Evolutionary conservation across 352 stramenopile genomes (phyloP), one percentile per base, ranked within the genome.

Genomic region (Pythium aristosporum): DNA sequence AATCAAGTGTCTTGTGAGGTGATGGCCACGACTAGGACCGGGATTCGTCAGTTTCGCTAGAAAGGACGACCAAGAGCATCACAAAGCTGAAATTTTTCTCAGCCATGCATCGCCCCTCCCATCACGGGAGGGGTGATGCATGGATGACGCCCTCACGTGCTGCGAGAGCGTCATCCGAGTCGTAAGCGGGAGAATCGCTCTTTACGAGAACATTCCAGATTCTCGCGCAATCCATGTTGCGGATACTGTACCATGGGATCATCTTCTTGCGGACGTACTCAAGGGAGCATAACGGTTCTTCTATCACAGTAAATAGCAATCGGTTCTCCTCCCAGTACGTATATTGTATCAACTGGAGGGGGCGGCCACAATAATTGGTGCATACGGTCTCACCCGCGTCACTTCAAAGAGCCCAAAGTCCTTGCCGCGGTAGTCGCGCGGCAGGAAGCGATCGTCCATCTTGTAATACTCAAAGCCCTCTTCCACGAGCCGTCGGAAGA

Each of bases 341-440:
- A 10, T 36, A 9, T 36, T 46, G 5, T 5, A 12, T 30, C 10
- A 20, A 25, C 44, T 39, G 32, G 32, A 36, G 5, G 18, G 9
- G 18, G 43, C 15, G 20, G 43, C 18, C 3, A 30, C 41, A 39
- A 71, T 43, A 43, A 62, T 58, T 34, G 41, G 37, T 9, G 41
- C n/a, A 21, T 63, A 62, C 16, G 25, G 25, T 39, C 50, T 37
- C 57, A 61, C 43, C 2, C 77, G 76, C 1, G 68, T 73, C 61
- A 94, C 89, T 60, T 92, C 73, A 54, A 94, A 92, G 16, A 94
- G 58, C 10, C 77, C 85, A 73, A 92, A 94, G 62, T 94, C 85
- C 59, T 87, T 89, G 42, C 85, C 79, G 53, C 77, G 80, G 64
- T 80, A 88, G 18, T 82, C 77, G 30, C 51, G 44, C 13, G 74